Conservation (phyloP, 1,284 basidiomycete species). For the Pseudozyma hubeiensis region DNA sequence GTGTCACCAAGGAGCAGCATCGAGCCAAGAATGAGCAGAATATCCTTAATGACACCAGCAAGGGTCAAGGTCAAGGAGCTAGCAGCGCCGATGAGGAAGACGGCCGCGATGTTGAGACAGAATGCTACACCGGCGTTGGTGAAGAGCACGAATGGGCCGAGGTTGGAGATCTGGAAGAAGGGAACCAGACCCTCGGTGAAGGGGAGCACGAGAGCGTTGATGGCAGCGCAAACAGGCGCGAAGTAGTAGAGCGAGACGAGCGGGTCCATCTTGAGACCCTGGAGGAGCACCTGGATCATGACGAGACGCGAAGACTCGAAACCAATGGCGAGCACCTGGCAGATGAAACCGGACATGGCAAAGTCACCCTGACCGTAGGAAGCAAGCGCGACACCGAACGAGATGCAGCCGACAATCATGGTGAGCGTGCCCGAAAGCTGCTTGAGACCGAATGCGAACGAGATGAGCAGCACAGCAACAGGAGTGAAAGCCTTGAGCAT, state of each 20-base stretch:
- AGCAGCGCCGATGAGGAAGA: slow-evolving; percentile 90
- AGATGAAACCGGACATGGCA: slow-evolving; percentile 84
- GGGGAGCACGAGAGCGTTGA: slow-evolving; percentile 85
- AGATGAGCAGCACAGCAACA: slow-evolving; percentile 93
- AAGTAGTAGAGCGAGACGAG: slow-evolving; percentile 91
- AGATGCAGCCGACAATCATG: slow-evolving; percentile 91
- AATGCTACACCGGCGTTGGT: slow-evolving; percentile 90
- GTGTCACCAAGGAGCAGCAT: slow-evolving; percentile 83
- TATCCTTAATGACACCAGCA: slow-evolving; percentile 93
- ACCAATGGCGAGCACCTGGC: slow-evolving; percentile 71
- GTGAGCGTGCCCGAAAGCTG: slow-evolving; percentile 85
- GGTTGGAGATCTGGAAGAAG: slow-evolving; percentile 78
- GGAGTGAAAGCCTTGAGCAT: slow-evolving; percentile 99
- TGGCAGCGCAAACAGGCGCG: slow-evolving; percentile 79
- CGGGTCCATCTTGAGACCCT: slow-evolving; percentile 95
- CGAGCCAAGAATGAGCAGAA: slow-evolving; percentile 88
- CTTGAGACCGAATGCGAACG: slow-evolving; percentile 87
- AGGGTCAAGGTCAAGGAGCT: slow-evolving; percentile 90
- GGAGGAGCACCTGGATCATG: slow-evolving; percentile 94
- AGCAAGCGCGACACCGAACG: slow-evolving; percentile 86
- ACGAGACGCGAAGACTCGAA: slow-evolving; percentile 91
- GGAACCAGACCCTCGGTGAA: slow-evolving; percentile 91
- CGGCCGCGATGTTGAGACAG: slow-evolving; percentile 89
- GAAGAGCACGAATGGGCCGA: slow-evolving; percentile 83
- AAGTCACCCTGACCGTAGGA: slow-evolving; percentile 88